Evolutionary conservation across 345 rosid species (phyloP).

Genomic region (Salix exigua): DNA sequence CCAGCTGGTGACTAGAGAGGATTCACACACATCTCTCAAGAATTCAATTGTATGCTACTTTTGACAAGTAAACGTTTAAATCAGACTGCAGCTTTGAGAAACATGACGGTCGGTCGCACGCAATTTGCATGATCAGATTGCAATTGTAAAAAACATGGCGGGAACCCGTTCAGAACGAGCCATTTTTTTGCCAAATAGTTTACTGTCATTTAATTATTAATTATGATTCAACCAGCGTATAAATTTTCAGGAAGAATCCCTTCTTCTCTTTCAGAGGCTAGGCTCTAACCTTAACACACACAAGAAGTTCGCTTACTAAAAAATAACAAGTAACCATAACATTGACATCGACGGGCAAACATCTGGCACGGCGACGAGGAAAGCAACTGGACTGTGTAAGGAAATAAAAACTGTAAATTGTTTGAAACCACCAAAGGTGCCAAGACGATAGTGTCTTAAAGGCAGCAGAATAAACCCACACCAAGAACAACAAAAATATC

Average conservation of each 20-base stretch:
- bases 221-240: no score
- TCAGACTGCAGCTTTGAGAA: no score
- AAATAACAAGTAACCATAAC: not conserved
- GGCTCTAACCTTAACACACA: no score
- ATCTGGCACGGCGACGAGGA: not conserved
- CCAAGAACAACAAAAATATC: conserved; percentile 11
- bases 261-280: no score
- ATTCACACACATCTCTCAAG: not conserved
- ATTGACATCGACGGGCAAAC: not conserved
- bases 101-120: no score
- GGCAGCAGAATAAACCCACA: conserved; percentile 1
- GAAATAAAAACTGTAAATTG: conserved; percentile 3
- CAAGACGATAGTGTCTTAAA: not conserved
- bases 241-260: not conserved
- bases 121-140: not conserved
- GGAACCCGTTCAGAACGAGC: not conserved
- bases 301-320: no score
- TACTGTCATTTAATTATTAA: not conserved
- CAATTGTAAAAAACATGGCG: not conserved
- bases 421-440: conserved; percentile 11
- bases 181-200: not conserved
- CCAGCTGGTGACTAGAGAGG: no score
- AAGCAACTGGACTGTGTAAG: not conserved
- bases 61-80: no score
- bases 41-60: not conserved